Evolutionary conservation across 805 yeast genomes (phyloP).

Genomic region (Suhomyces tanzawaensis): DNA sequence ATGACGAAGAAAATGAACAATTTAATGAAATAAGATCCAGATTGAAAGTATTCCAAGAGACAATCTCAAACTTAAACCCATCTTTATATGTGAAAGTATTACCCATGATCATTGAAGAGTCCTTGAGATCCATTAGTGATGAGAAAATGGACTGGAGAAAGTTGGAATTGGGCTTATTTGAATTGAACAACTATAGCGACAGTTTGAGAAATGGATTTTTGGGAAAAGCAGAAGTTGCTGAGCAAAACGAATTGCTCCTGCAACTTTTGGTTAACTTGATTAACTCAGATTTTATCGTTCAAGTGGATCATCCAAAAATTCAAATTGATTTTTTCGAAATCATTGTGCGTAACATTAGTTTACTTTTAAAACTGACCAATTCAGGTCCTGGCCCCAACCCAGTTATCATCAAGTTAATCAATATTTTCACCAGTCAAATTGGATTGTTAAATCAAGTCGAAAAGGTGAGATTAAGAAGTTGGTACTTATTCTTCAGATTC

Average conservation of each 20-base stretch:
- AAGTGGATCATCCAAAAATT: constrained; percentile 72
- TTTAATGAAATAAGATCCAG: constrained; percentile 76
- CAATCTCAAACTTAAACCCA: constrained; percentile 58
- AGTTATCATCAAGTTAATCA: constrained; percentile 61
- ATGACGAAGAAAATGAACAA: constrained; percentile 66
- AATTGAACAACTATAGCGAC: constrained; percentile 76
- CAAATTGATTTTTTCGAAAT: constrained; percentile 83
- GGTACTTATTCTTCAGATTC: constrained; percentile 87
- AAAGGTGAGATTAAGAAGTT: constrained; percentile 78
- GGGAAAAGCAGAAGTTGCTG: constrained; percentile 59
- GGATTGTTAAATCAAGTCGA: constrained; percentile 77
- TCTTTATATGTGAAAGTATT: constrained; percentile 59
- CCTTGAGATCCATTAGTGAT: constrained; percentile 33
- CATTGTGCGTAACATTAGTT: constrained; percentile 71
- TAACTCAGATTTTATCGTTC: constrained; percentile 42
- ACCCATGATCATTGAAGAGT: constrained; percentile 55
- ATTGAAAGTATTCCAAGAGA: constrained; percentile 79
- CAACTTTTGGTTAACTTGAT: constrained; percentile 59
- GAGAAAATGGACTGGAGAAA: constrained; percentile 64
- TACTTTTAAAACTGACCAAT: constrained; percentile 34
- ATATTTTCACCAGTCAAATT: constrained; percentile 72
- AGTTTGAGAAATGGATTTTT: constrained; percentile 72
- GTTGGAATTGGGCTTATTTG: constrained; percentile 82
- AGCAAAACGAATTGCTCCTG: constrained; percentile 56
- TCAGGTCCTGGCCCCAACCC: constrained; percentile 21